Evolutionary conservation across 257 asterid species (phyloP).

Genomic region (Haberlea rhodopensis): DNA sequence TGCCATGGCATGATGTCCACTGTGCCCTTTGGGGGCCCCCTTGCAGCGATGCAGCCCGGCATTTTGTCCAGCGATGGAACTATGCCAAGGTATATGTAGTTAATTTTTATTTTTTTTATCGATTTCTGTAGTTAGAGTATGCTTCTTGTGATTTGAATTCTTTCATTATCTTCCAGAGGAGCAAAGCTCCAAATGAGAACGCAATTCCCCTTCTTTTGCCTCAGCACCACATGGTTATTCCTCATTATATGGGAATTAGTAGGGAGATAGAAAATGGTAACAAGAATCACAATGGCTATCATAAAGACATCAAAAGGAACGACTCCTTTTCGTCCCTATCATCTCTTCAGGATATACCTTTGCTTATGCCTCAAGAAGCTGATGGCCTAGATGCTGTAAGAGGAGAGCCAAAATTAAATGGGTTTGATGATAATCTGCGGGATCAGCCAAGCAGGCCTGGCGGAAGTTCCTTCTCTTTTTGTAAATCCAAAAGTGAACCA

Average conservation of each 20-base stretch:
- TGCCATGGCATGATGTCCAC: slow-evolving; percentile 99
- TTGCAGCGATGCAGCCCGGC: slow-evolving; percentile 92
- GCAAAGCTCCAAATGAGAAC: slow-evolving; percentile 82
- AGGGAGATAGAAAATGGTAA: slow-evolving; percentile 37
- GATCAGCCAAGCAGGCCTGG: slow-evolving; percentile 58
- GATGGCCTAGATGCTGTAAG: slow-evolving; percentile 48
- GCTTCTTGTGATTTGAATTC: slow-evolving; percentile 29
- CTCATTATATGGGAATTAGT: slow-evolving; percentile 81
- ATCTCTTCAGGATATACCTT: slow-evolving; percentile 81
- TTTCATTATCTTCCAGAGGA: slow-evolving; percentile 59
- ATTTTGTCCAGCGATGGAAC: slow-evolving; percentile 97
- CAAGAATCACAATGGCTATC: slow-evolving; percentile 30
- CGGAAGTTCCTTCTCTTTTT: slow-evolving; percentile 68
- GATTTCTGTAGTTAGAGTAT: neutral
- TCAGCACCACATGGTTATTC: slow-evolving; percentile 97
- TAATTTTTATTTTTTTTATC: neutral
- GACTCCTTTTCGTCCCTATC: slow-evolving; percentile 62
- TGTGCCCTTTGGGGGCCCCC: slow-evolving; percentile 98
- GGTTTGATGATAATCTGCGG: slow-evolving; percentile 38
- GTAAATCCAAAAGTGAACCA: slow-evolving; percentile 65
- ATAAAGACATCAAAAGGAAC: slow-evolving; percentile 39
- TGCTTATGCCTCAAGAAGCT: slow-evolving; percentile 91
- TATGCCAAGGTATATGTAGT: slow-evolving; percentile 64
- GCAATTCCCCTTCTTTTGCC: slow-evolving; percentile 94
- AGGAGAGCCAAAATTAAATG: slow-evolving; percentile 49